These are phyloP conservation scores for Aspergillus carbonarius DNA, from an alignment of 2,329 filamentous ascomycete species.

Conservation along the genomic window DNA sequence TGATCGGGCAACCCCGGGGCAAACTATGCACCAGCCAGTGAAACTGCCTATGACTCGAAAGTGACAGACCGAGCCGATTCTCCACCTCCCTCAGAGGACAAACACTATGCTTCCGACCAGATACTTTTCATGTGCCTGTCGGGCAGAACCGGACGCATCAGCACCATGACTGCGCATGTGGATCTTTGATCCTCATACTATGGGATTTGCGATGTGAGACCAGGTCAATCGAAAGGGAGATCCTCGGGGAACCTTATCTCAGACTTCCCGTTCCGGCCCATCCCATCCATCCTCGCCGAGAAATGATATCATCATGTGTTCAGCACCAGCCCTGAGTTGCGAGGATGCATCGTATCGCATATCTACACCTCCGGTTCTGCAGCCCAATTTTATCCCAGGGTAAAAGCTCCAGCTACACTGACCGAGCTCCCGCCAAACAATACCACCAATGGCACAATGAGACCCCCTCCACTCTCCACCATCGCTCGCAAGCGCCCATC, in stretches of 20 bases:
- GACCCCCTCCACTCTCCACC: neutral
- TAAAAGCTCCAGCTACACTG: neutral
- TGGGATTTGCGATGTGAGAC: neutral
- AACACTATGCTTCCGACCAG: neutral
- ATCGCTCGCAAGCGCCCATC: neutral
- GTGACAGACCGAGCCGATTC: neutral
- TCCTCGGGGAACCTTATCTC: neutral
- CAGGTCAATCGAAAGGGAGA: neutral
- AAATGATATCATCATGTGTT: constrained; percentile 19
- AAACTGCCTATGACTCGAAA: neutral
- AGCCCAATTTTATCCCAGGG: neutral
- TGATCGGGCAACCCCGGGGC: neutral
- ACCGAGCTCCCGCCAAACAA: neutral
- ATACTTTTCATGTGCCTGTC: neutral
- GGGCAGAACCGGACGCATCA: neutral
- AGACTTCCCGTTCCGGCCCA: neutral
- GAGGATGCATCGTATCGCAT: neutral
- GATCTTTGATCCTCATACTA: neutral
- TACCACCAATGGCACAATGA: neutral
- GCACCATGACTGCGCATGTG: neutral
- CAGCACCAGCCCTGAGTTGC: constrained; percentile 2
- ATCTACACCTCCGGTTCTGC: neutral
- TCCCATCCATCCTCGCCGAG: neutral
- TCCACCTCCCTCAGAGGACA: neutral
- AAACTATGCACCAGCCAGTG: neutral